Conservation (phyloP, 768 basidiomycete species). For the Rhizopogon roseolus region DNA sequence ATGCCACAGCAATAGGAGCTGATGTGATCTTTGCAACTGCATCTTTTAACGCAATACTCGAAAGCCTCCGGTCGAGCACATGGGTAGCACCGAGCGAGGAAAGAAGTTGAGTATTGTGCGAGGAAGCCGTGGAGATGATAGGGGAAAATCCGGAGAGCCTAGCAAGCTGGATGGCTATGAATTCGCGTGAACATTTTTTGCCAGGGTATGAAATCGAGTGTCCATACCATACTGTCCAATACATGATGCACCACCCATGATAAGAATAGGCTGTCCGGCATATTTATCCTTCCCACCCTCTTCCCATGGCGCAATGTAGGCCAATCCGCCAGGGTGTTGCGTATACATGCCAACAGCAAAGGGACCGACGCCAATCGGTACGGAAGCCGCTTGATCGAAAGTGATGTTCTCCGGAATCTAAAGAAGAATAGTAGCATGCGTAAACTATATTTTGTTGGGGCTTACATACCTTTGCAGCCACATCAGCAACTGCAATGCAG, state of each 20-base stretch:
- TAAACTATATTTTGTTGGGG: neutral
- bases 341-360: constrained; percentile 29
- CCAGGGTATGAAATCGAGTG: constrained; percentile 27
- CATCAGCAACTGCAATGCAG: constrained; percentile 16
- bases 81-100: constrained; percentile 33
- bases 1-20: constrained; percentile 8
- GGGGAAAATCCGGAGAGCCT: constrained; percentile 30
- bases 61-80: constrained; percentile 27
- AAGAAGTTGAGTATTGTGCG: constrained; percentile 26
- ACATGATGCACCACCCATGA: constrained; percentile 33
- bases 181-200: constrained; percentile 29
- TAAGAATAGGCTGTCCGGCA: constrained; percentile 26
- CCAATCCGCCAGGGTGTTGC: constrained; percentile 20
- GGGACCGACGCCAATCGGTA: constrained; percentile 28
- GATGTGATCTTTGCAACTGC: constrained; percentile 11
- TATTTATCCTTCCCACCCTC: constrained; percentile 26
- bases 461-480: constrained; percentile 10
- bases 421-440: neutral
- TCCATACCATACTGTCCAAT: constrained; percentile 35
- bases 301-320: constrained; percentile 28
- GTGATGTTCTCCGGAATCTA: constrained; percentile 33
- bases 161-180: constrained; percentile 33
- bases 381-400: constrained; percentile 34
- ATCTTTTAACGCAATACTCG: constrained; percentile 8
- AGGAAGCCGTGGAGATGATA: constrained; percentile 37